Base-by-base conservation (phyloP, 768 basidiomycete genomes). In the Phaffia australis region DNA sequence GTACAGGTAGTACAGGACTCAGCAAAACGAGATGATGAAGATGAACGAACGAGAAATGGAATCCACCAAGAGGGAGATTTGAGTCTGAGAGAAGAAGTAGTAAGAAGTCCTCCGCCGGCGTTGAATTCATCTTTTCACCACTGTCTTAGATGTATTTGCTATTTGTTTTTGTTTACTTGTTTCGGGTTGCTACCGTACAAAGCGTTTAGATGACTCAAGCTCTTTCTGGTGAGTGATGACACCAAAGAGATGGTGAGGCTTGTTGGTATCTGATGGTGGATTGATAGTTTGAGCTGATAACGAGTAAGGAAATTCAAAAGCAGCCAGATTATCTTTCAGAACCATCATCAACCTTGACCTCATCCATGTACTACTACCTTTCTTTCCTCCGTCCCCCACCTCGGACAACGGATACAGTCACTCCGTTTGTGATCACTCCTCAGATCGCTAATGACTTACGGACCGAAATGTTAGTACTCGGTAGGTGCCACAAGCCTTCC, bases 1-100 rank as follows among this genome's bases (percentile, higher is more conserved):
- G 63, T 52, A 48, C 21, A 58, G 46, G 25, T 56, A 47, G 55
- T 2, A 32, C n/a, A 25, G 50, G 25, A 29, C 46, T 7, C 21
- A 48, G 25, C 6, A 29, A 50, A 23, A 8, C n/a, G 16, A 51
- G 18, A 42, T 18, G 9, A 4, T 14, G 2, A 11, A 11, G 35
- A 11, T 42, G 35, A 42, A 29, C 65, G 18, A 15, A 66, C 65
- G 58, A 60, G 60, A 67, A 67, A 56, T 67, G 66, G 23, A 99
- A 99, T 1, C 94, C 87, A 47, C 95, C 95, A 0, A 94, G 98
- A 1, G 95, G 95, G 3, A 99, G 84, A 76, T 94, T 97, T 69
- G 89, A 88, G 78, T 94, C 91, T 0, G 88, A 82, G 52, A 94
- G 82, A 47, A 93, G 80, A 49, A 92, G 82, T 21, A 90, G 79